These are phyloP conservation scores for Coemansia sp. DNA, from an alignment of 192 early-diverging fungal species.

Conservation along the genomic window DNA sequence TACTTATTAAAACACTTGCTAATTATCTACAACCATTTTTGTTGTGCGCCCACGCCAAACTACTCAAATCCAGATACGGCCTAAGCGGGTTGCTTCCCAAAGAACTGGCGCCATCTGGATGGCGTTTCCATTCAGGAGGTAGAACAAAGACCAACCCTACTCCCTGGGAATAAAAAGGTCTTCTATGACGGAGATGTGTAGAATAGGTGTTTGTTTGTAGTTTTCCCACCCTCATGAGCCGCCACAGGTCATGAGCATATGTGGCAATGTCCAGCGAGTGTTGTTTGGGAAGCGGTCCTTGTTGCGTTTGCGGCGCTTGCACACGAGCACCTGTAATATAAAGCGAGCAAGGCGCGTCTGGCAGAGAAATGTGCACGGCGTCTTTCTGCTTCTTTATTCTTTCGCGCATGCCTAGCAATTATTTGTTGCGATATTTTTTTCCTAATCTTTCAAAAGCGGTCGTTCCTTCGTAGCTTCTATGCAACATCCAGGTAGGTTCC, in stretches of 20 bases:
- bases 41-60: no score
- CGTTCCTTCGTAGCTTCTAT: background rate
- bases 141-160: constrained; percentile 3
- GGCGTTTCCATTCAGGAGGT: background rate
- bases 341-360: background rate
- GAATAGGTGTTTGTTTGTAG: no score
- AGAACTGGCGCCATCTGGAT: background rate
- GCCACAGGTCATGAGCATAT: background rate
- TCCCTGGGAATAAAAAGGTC: background rate
- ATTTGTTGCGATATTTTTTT: background rate
- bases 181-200: background rate
- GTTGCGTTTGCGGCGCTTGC: background rate
- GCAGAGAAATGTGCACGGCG: no score
- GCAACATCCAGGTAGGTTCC: background rate
- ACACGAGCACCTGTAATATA: background rate
- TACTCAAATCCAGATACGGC: no score
- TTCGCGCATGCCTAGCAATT: background rate
- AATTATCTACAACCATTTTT: no score
- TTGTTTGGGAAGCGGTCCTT: background rate
- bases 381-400: background rate
- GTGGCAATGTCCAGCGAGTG: background rate
- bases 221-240: background rate
- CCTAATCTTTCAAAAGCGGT: background rate
- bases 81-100: no score
- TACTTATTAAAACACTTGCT: no score